Evolutionary conservation across 768 basidiomycete genomes (phyloP), one percentile per base, ranked within the genome.

Genomic region (Termitomyces sp.): DNA sequence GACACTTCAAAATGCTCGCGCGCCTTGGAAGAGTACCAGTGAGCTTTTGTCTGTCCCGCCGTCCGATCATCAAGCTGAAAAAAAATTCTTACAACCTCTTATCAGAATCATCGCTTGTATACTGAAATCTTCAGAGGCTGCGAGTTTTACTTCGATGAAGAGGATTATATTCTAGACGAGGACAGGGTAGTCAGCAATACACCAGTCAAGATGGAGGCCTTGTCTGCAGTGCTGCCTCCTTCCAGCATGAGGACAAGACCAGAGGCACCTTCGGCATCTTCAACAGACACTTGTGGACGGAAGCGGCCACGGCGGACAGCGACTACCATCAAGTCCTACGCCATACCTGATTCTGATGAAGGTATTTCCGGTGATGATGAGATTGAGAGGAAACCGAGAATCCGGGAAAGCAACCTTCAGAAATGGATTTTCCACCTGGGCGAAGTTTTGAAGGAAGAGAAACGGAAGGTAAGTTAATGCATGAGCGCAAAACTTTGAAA

Each of bases 1-100:
- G 88, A 65, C 89, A 90, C 65, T 92, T 92, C 73, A 81, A 84
- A 67, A 66, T 87, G n/a, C 77, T 92, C 47, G 89, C 89, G 4
- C 81, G 79, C 44, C 71, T 92, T 18, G 88, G 88, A 20, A 78
- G 78, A 58, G 71, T 77, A 30, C 82, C 86, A 9, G 87, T 87
- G 65, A 65, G 87, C 12, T 20, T 40, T 70, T 53, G n/a, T 42
- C 3, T 26, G 27, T 58, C 45, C 42, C 46, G 52, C 34, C 26
- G 18, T 20, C n/a, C 14, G 22, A 18, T 13, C 12, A 12, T 30
- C 39, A 33, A 12, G 13, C 40, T 48, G 20, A 34, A 45, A 47
- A n/a, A n/a, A n/a, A n/a, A n/a, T n/a, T n/a, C n/a, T n/a, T n/a
- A n/a, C n/a, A n/a, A 42, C 10, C 46, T 30, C 52, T 51, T 42